Evolutionary conservation across 768 basidiomycete species (phyloP), one percentile per base, ranked within the genome.

Genomic region (Tulasnella sp.): DNA sequence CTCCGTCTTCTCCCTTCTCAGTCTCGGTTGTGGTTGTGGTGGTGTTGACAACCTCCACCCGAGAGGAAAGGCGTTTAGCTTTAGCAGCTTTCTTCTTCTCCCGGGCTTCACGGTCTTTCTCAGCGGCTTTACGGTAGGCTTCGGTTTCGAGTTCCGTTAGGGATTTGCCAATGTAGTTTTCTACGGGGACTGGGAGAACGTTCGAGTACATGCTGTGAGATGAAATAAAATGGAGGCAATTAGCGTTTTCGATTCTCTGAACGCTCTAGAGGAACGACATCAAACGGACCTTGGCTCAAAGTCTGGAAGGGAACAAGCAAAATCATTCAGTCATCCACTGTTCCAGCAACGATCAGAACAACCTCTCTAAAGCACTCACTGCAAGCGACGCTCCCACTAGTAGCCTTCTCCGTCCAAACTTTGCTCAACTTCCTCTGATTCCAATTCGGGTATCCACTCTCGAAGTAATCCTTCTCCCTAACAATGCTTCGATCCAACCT

Each of bases 401-500:
- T 15, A n/a, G 75, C 75, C 54, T 45, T 73, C 69, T 71, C 54
- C 25, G 67, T 52, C 64, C 45, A 54, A 22, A 78, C 75, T 39
- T 45, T 40, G 1, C 77, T 42, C 25, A 78, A 42, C 69, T 78
- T 78, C 19, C 77, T 15, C 22, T 37, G 34, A 29, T 78, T 73
- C 77, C 77, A 78, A 45, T 25, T 37, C 31, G 67, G 67, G 12
- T 36, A 68, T 22, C 64, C 25, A 34, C 17, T 8, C 29, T 31
- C 76, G 37, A 77, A 68, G 42, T 78, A 78, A 22, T 78, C 69
- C 77, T 78, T 38, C n/a, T 49, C 76, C 34, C 42, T 45, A 14
- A 25, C 29, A 15, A 71, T 69, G 34, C 67, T 34, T 22, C 39
- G 25, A 22, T 42, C 58, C 34, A 37, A 25, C 37, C 80, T 39